These are phyloP conservation scores for Neurospora tetraspora DNA, from an alignment of 495 filamentous ascomycete genomes.

Conservation along the genomic window DNA sequence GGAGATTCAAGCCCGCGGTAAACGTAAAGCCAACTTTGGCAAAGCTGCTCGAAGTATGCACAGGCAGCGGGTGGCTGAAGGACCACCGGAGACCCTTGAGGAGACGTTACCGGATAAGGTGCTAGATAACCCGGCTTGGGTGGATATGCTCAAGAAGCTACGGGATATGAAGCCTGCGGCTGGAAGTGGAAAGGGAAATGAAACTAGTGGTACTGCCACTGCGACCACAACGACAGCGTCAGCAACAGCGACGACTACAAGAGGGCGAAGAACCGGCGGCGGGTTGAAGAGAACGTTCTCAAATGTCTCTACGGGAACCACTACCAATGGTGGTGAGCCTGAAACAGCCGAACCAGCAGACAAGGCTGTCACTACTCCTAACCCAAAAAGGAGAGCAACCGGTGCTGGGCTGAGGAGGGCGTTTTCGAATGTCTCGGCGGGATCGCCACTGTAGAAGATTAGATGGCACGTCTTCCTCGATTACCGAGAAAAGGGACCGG, in stretches of 20 bases:
- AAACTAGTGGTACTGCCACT: neutral
- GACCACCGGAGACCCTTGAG: conserved; percentile 6
- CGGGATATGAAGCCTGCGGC: neutral
- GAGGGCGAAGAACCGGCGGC: neutral
- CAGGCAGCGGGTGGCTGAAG: conserved; percentile 15
- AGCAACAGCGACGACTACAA: neutral
- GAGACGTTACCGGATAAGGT: conserved; percentile 21
- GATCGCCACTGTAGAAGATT: neutral
- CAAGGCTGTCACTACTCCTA: neutral
- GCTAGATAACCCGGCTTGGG: conserved; percentile 18
- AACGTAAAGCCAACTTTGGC: conserved; percentile 31
- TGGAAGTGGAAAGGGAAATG: neutral
- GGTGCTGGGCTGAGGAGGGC: neutral
- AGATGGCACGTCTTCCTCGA: neutral
- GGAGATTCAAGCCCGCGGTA: conserved; percentile 33
- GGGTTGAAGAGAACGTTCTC: neutral
- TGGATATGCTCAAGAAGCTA: conserved; percentile 1
- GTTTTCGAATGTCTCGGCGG: neutral
- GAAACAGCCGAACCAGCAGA: neutral
- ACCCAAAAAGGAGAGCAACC: neutral
- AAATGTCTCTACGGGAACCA: neutral
- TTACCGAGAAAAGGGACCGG: neutral
- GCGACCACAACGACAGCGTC: neutral
- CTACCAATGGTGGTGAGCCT: neutral
- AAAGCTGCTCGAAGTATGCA: conserved; percentile 26